A percentile compares a stretch with the other conserved stretches of the same genome.
Evolutionary conservation across 148 eudicot genomes (phyloP).

Genomic region (Agrostemma githago): DNA sequence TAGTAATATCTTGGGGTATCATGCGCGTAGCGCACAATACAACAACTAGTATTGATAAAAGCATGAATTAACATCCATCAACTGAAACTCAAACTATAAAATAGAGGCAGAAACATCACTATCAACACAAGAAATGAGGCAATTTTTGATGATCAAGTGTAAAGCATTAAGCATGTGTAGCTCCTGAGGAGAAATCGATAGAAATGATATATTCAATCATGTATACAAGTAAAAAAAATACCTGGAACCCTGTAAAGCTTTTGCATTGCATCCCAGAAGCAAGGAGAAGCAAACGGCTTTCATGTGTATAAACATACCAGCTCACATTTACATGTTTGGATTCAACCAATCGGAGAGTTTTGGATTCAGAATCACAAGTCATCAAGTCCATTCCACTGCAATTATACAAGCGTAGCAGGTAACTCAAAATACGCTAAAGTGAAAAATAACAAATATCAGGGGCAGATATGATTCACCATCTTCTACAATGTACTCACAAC

Average conservation of each 20-base stretch:
- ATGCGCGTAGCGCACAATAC: too few species aligned
- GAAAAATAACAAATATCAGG: background rate
- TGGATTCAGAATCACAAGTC: constrained; percentile 46
- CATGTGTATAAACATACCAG: constrained; percentile 95
- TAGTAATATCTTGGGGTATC: too few species aligned
- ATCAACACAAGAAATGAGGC: constrained; percentile 4
- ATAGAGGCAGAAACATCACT: background rate
- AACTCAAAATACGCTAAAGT: background rate
- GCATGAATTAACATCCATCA: background rate
- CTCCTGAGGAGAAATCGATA: constrained; percentile 2
- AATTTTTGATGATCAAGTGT: background rate
- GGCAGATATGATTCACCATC: background rate
- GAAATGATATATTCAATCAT: background rate
- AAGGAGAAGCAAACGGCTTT: constrained; percentile 94
- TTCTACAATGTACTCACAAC: background rate
- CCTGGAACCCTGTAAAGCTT: constrained; percentile 91
- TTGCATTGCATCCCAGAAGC: constrained; percentile 98
- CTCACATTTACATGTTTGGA: constrained; percentile 72
- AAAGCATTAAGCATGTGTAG: background rate
- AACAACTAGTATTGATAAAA: background rate
- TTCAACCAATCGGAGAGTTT: constrained; percentile 57
- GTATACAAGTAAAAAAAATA: constrained; percentile 18
- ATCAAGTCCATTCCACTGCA: constrained; percentile 85
- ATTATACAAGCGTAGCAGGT: constrained; percentile 9
- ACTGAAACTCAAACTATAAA: background rate